Evolutionary conservation across 768 basidiomycete species (phyloP), one percentile per base, ranked within the genome.

Genomic region (Tubosaeta brunneosetosa): DNA sequence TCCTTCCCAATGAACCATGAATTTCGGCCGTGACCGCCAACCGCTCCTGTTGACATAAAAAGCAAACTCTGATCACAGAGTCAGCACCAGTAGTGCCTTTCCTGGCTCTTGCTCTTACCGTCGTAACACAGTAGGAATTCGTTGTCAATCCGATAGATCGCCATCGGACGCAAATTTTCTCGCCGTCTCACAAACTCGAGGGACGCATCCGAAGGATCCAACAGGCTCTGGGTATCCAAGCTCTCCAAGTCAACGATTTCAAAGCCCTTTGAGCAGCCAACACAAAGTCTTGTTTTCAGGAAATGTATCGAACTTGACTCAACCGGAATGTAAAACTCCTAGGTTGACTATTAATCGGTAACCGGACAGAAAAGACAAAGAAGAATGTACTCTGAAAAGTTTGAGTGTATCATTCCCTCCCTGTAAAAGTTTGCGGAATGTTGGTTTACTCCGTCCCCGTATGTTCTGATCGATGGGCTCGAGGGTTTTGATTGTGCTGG

Each of bases 301-400:
- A 95, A 97, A 71, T 97, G 95, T 22, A 98, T 88, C 12, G 94
- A 97, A 51, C 85, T 91, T 47, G 93, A 95, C 68, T 98, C 94
- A 12, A 97, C 91, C 0, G 97, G 95, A 54, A 99, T 97, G 66
- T 98, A 99, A 73, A 99, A 98, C 68, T 98, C 95, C 93, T 97
- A 25, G 26, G 43, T 38, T 32, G 40, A 46, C 12, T 11, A 46
- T 55, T 17, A 50, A 31, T 43, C 14, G 14, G 17, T 38, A 16
- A 6, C 42, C 22, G 4, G 22, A 31, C 43, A 26, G 2, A 53
- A 37, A 19, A 17, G 19, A 43, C 22, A 48, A 25, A 32, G 46
- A 16, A 63, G 46, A 16, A 63, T 73, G 37, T 57, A 91, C 94
- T 77, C 90, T 90, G 80, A 94, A 97, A 36, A 88, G 74, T 66